A percentile compares a stretch with the other conserved stretches of the same genome.
phyloP scores from a whole-genome alignment of 768 basidiomycete species.

The Fistulinella prunicolor region DNA sequence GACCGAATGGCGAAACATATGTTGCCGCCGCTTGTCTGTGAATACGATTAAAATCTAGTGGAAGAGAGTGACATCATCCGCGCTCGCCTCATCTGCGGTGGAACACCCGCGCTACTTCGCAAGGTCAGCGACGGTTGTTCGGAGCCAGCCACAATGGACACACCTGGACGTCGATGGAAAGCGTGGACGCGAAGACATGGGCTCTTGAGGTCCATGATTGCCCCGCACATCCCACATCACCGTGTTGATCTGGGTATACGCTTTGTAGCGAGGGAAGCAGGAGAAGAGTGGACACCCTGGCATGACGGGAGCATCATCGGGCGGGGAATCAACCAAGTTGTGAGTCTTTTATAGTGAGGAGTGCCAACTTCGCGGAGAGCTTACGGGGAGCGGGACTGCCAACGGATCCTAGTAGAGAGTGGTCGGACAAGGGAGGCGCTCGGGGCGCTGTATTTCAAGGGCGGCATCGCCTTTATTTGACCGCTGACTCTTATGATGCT shows the following conservation, averaged over 20 bases:
- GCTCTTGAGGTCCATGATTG: slow-evolving; percentile 10
- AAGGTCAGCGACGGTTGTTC: neutral
- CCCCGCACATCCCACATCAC: slow-evolving; percentile 30
- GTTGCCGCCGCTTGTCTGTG: slow-evolving; percentile 16
- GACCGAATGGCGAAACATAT: slow-evolving; percentile 18
- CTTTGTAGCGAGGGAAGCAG: slow-evolving; percentile 32
- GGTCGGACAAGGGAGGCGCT: slow-evolving; percentile 15
- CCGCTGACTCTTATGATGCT: slow-evolving; percentile 10
- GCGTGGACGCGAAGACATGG: slow-evolving; percentile 9
- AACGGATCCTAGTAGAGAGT: slow-evolving; percentile 26
- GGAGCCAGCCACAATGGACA: slow-evolving; percentile 2
- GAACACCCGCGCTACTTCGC: slow-evolving; percentile 8
- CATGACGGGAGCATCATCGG: slow-evolving; percentile 20
- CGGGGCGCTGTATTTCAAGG: slow-evolving; percentile 18
- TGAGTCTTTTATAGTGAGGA: slow-evolving; percentile 26
- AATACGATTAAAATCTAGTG: neutral
- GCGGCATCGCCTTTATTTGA: slow-evolving; percentile 32
- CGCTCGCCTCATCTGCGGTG: slow-evolving; percentile 15
- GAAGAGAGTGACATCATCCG: neutral
- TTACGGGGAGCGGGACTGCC: slow-evolving; percentile 19
- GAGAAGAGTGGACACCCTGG: slow-evolving; percentile 30
- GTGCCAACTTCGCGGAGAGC: slow-evolving; percentile 6
- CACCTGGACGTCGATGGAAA: slow-evolving; percentile 18
- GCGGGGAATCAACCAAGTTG: slow-evolving; percentile 1
- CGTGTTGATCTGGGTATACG: slow-evolving; percentile 33